Conservation (phyloP, 805 yeast species). For the Barnettozyma sucrosica region DNA sequence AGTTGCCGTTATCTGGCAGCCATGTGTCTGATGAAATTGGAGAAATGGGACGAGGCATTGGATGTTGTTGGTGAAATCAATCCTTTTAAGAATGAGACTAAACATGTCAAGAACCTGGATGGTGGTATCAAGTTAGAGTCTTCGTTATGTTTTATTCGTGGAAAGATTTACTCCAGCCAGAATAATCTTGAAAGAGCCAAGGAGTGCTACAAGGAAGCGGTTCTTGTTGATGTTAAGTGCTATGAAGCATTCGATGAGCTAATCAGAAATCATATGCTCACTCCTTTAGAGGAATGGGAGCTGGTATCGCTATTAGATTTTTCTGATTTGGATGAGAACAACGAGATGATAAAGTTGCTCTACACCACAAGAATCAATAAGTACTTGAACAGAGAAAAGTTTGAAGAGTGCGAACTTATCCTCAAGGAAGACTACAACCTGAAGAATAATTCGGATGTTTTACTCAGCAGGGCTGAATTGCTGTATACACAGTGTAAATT, state of each 20-base stretch:
- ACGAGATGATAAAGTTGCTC: slow-evolving; percentile 69
- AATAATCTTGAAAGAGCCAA: slow-evolving; percentile 83
- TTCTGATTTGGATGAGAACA: slow-evolving; percentile 69
- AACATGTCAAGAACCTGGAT: slow-evolving; percentile 46
- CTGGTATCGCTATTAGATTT: slow-evolving; percentile 59
- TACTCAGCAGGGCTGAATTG: slow-evolving; percentile 63
- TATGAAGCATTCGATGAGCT: slow-evolving; percentile 87
- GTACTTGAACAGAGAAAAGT: slow-evolving; percentile 51
- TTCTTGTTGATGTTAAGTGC: slow-evolving; percentile 82
- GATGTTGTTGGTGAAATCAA: slow-evolving; percentile 79
- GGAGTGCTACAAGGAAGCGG: slow-evolving; percentile 82
- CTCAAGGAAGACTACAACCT: slow-evolving; percentile 69
- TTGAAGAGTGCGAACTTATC: slow-evolving; percentile 59
- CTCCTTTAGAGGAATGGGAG: slow-evolving; percentile 87
- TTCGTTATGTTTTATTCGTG: slow-evolving; percentile 79
- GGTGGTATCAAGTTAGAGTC: slow-evolving; percentile 87
- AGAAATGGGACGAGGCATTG: slow-evolving; percentile 82
- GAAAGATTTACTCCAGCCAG: slow-evolving; percentile 74
- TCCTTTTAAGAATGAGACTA: slow-evolving; percentile 47
- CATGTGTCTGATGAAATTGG: slow-evolving; percentile 62
- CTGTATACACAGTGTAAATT: slow-evolving; percentile 73
- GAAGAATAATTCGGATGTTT: slow-evolving; percentile 61
- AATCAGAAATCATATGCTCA: slow-evolving; percentile 61
- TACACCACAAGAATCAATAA: slow-evolving; percentile 76
- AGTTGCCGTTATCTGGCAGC: slow-evolving; percentile 81